A percentile compares a stretch with the other conserved stretches of the same genome.
Evolutionary conservation across 1,284 basidiomycete genomes (phyloP).

Genomic region (Athelia sp.): DNA sequence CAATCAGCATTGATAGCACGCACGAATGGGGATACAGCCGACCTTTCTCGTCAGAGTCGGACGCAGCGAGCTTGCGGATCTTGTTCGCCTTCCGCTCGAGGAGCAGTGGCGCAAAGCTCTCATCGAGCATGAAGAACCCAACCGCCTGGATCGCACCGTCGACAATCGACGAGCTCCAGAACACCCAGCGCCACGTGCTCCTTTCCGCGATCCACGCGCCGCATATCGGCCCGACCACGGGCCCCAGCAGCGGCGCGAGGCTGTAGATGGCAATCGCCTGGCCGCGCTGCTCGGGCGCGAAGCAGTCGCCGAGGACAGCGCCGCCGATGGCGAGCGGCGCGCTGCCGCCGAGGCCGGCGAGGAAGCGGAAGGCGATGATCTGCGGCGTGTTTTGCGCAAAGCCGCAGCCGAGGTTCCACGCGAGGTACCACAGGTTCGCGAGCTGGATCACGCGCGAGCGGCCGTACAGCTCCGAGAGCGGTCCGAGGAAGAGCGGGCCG

Average conservation of each 20-base stretch:
- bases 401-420: slow-evolving; percentile 63
- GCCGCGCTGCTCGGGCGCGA: slow-evolving; percentile 64
- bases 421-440: slow-evolving; percentile 38
- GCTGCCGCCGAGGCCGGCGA: slow-evolving; percentile 62
- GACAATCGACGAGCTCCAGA: slow-evolving; percentile 57
- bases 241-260: slow-evolving; percentile 47
- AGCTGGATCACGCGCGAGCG: slow-evolving; percentile 31
- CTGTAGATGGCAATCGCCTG: slow-evolving; percentile 67
- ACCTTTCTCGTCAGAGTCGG: slow-evolving; percentile 35
- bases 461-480: slow-evolving; percentile 46
- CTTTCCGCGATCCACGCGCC: slow-evolving; percentile 60
- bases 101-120: slow-evolving; percentile 67
- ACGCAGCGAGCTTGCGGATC: slow-evolving; percentile 35
- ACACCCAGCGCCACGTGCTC: slow-evolving; percentile 68
- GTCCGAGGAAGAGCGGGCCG: slow-evolving; percentile 50
- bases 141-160: slow-evolving; percentile 44
- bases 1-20: too few species aligned
- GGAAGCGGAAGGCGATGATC: slow-evolving; percentile 60
- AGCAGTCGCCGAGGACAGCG: slow-evolving; percentile 69
- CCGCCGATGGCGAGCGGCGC: slow-evolving; percentile 58
- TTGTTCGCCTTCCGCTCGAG: slow-evolving; percentile 52
- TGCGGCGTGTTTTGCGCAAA: slow-evolving; percentile 56
- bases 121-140: slow-evolving; percentile 55
- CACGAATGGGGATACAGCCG: too few species aligned
- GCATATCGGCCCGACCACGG: slow-evolving; percentile 59